Evolutionary conservation across 352 stramenopile species (phyloP).

Genomic region (Phytophthora melonis): DNA sequence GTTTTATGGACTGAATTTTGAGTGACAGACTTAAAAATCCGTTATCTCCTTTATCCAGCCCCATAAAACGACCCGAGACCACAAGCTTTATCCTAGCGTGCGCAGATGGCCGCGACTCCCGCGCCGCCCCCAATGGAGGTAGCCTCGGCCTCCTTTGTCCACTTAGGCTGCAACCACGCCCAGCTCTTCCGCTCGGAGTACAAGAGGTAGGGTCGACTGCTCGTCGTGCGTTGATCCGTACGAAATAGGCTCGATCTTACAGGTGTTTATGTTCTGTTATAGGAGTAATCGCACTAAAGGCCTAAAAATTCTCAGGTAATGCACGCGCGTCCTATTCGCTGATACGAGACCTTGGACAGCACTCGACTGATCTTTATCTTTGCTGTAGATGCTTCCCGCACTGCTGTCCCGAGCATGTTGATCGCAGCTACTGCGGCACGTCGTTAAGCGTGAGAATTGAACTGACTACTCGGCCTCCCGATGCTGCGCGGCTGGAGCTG

Average conservation of each 20-base stretch:
- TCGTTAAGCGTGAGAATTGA: slow-evolving; percentile 51
- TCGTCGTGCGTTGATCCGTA: no score
- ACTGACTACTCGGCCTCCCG: neutral
- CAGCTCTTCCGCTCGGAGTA: slow-evolving; percentile 75
- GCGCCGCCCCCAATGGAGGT: slow-evolving; percentile 29
- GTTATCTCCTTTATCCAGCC: no score
- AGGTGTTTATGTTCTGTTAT: no score
- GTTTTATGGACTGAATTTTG: no score
- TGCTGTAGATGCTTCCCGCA: slow-evolving; percentile 50
- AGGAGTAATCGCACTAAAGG: slow-evolving; percentile 40
- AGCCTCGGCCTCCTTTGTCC: slow-evolving; percentile 52
- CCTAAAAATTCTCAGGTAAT: slow-evolving; percentile 54
- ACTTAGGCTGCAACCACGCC: slow-evolving; percentile 64
- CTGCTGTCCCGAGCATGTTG: slow-evolving; percentile 61
- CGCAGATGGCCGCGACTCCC: neutral
- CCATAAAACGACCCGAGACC: no score
- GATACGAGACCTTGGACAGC: neutral
- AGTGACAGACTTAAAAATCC: no score
- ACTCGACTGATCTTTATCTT: neutral
- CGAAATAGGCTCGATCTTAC: no score
- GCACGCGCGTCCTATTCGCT: no score
- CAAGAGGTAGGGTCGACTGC: neutral
- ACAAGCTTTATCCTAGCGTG: no score
- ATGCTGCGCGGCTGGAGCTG: slow-evolving; percentile 10
- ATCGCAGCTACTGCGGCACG: slow-evolving; percentile 65